These are phyloP conservation scores for Casuarina equisetifolia DNA, from an alignment of 306 rosid genomes.

Conservation along the genomic window DNA sequence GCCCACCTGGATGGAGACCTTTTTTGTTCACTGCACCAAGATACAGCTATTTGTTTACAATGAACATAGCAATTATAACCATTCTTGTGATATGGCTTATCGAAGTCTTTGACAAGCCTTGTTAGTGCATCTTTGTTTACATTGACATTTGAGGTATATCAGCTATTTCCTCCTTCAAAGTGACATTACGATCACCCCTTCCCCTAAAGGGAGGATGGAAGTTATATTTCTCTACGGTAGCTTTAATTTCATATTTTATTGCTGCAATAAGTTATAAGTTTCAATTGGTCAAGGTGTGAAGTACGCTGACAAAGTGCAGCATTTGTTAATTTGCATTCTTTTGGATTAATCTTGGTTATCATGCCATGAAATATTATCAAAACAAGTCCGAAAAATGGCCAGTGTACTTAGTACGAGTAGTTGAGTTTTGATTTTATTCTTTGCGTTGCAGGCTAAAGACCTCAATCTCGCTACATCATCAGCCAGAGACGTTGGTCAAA, in stretches of 20 bases:
- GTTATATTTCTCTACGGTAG: neutral
- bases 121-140: neutral
- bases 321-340: neutral
- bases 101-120: neutral
- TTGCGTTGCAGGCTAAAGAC: slow-evolving; percentile 68
- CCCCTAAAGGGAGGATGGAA: too few relatives aligned
- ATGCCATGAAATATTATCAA: neutral
- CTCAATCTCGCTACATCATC: slow-evolving; percentile 78
- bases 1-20: slow-evolving; percentile 1
- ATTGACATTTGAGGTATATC: neutral
- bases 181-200: neutral
- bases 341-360: neutral
- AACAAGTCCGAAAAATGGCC: neutral
- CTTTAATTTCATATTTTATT: neutral
- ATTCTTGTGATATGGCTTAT: neutral
- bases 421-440: slow-evolving; percentile 1
- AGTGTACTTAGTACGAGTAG: neutral
- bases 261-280: neutral
- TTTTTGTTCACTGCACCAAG: neutral
- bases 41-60: neutral
- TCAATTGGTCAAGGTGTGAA: too few relatives aligned
- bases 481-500: slow-evolving; percentile 61
- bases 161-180: neutral
- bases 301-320: neutral
- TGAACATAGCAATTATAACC: too few relatives aligned